Evolutionary conservation across 768 basidiomycete genomes (phyloP).

Genomic region (Kwoniella dendrophila): DNA sequence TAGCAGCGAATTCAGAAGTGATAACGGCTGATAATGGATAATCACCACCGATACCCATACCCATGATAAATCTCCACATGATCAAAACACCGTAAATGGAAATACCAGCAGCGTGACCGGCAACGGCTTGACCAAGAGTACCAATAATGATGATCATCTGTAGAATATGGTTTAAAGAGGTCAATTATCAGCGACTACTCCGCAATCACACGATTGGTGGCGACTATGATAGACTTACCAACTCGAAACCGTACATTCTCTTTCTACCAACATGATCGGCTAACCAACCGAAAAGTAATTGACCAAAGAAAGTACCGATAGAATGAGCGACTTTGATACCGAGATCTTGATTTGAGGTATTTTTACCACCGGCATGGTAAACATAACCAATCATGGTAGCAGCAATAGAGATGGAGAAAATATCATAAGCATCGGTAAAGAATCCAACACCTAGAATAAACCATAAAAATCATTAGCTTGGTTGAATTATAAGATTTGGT

Average conservation of each 20-base stretch:
- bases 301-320: slow-evolving; percentile 56
- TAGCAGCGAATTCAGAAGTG: slow-evolving; percentile 80
- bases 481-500: slow-evolving; percentile 61
- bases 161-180: background rate
- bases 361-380: slow-evolving; percentile 60
- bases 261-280: slow-evolving; percentile 57
- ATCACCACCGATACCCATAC: slow-evolving; percentile 84
- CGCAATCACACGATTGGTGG: background rate
- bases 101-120: slow-evolving; percentile 68
- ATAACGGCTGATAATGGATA: slow-evolving; percentile 85
- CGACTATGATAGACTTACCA: slow-evolving; percentile 33
- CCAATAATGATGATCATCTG: slow-evolving; percentile 56
- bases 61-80: slow-evolving; percentile 80
- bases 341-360: slow-evolving; percentile 64
- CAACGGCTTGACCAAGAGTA: slow-evolving; percentile 62
- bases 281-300: slow-evolving; percentile 55
- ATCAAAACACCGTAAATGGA: slow-evolving; percentile 74
- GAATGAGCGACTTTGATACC: slow-evolving; percentile 57
- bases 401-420: slow-evolving; percentile 87
- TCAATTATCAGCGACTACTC: background rate
- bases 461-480: slow-evolving; percentile 48
- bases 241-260: slow-evolving; percentile 59
- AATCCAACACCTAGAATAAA: slow-evolving; percentile 76
- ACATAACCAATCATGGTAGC: slow-evolving; percentile 81
- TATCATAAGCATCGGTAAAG: slow-evolving; percentile 70